Conservation (phyloP, 805 yeast species). For the Starmerella apicola region DNA sequence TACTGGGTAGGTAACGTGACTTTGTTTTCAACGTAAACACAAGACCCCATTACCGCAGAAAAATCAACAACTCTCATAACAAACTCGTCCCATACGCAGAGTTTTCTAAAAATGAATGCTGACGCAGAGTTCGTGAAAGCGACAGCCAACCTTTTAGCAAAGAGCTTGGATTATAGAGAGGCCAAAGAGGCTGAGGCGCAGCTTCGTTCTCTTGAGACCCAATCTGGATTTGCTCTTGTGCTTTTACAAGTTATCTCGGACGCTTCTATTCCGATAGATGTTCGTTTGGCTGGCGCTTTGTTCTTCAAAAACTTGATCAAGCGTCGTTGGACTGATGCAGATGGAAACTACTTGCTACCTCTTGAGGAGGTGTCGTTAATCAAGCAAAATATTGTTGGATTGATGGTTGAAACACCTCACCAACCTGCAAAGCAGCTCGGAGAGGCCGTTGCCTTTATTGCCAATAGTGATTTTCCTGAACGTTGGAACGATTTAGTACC, state of each 20-base stretch:
- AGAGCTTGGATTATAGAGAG: conserved; percentile 21
- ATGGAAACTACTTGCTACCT: conserved; percentile 61
- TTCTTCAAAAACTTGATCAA: conserved; percentile 80
- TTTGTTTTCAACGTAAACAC: too few species aligned
- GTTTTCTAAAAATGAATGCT: too few species aligned
- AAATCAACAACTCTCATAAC: too few species aligned
- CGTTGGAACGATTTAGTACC: conserved; percentile 60
- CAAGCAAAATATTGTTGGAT: conserved; percentile 64
- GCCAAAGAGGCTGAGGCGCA: conserved; percentile 39
- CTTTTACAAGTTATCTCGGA: conserved; percentile 69
- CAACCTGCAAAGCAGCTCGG: conserved; percentile 80
- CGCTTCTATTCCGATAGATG: conserved; percentile 37
- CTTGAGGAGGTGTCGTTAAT: conserved; percentile 50
- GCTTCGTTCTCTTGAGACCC: conserved; percentile 48
- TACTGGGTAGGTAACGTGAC: too few species aligned
- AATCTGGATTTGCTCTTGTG: conserved; percentile 63
- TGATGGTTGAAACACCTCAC: conserved; percentile 68
- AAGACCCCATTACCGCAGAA: too few species aligned
- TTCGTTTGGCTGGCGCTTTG: conserved; percentile 77
- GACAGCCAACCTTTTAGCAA: conserved; percentile 24
- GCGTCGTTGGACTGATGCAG: conserved; percentile 81
- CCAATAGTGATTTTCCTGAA: conserved; percentile 91
- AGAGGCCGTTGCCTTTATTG: conserved; percentile 82
- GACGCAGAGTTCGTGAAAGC: too few species aligned
- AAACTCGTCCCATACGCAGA: too few species aligned